phyloP scores from a whole-genome alignment of 495 filamentous ascomycete species.

The Astrocystis sublimbata region DNA sequence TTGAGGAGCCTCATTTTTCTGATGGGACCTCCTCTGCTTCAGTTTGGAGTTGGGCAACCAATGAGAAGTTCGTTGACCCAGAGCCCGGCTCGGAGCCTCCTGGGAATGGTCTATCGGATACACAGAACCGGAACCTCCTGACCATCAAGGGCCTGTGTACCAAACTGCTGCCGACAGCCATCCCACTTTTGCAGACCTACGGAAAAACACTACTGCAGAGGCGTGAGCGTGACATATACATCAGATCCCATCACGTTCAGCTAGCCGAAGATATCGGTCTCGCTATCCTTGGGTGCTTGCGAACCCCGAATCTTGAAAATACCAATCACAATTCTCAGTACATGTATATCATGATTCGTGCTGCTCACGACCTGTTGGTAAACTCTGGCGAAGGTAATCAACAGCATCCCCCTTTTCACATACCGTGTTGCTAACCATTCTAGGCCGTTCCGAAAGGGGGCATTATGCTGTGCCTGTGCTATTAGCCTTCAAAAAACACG shows the following conservation, averaged over 20 bases:
- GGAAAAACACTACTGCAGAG: conserved; percentile 77
- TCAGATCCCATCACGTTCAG: conserved; percentile 64
- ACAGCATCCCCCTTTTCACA: conserved; percentile 26
- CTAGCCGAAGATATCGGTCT: conserved; percentile 79
- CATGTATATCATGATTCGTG: conserved; percentile 76
- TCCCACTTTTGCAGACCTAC: conserved; percentile 74
- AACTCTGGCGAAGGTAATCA: conserved; percentile 61
- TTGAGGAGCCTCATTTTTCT: conserved; percentile 26
- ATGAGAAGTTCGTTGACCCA: conserved; percentile 15
- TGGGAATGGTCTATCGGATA: conserved; percentile 38
- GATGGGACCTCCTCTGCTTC: conserved; percentile 22
- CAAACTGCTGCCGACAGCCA: conserved; percentile 68
- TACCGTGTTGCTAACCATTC: conserved; percentile 6
- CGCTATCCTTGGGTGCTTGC: conserved; percentile 66
- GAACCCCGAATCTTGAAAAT: conserved; percentile 28
- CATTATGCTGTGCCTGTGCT: conserved; percentile 63
- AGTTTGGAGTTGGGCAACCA: conserved; percentile 27
- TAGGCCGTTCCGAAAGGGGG: conserved; percentile 29
- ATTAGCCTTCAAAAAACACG: conserved; percentile 78
- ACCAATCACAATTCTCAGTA: conserved; percentile 63
- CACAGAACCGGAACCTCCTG: conserved; percentile 73
- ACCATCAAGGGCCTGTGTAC: conserved; percentile 74
- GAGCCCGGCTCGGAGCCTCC: conserved; percentile 25
- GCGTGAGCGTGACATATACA: conserved; percentile 62
- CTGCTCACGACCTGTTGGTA: conserved; percentile 69